Base-by-base conservation (phyloP, 768 basidiomycete genomes). In the Lentinula guzmanii region DNA sequence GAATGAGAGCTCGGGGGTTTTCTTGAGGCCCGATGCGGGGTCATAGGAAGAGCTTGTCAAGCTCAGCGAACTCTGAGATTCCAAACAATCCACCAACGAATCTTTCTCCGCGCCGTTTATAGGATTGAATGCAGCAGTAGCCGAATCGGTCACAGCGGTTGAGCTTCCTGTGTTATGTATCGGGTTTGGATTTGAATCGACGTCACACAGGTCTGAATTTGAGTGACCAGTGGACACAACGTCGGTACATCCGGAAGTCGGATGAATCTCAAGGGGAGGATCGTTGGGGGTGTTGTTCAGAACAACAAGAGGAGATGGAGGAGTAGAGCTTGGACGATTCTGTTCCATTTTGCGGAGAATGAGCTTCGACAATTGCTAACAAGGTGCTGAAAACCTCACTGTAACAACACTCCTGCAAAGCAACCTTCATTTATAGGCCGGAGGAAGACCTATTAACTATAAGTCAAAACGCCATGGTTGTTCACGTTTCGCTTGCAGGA, bases 1-100 rank as follows among this genome's bases (percentile, higher is more conserved):
- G 1, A 83, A 84, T 4, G 89, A 86, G 46, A 87, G 71, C 45
- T 59, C 45, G 33, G 58, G 45, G 8, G 45, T 34, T 46, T 11
- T 59, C 31, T 24, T 50, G 9, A 31, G 39, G 39, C 39, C 41
- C 24, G 56, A 58, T 58, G 33, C 15, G 52, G 52, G 52, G 31
- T 34, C 52, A 48, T 24, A 48, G 2, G 46, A 48, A 48, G 46
- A 48, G 21, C 21, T 48, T 48, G 46, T 21, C 11, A 48, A 9
- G 21, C 21, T 24, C 46, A 48, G 21, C 18, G 46, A 48, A 11
- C 46, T 48, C 21, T 48, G 46, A 48, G 46, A 48, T 48, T 24
- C 46, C 21, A 48, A 11, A 48, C 46, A 21, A 18, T 9, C 46
- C 21, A n/a, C 46, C 21, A 48, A 24, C 21, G 46, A 48, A 21